Evolutionary conservation across 208 protist species (phyloP).

Genomic region (Naegleria gruberi): DNA sequence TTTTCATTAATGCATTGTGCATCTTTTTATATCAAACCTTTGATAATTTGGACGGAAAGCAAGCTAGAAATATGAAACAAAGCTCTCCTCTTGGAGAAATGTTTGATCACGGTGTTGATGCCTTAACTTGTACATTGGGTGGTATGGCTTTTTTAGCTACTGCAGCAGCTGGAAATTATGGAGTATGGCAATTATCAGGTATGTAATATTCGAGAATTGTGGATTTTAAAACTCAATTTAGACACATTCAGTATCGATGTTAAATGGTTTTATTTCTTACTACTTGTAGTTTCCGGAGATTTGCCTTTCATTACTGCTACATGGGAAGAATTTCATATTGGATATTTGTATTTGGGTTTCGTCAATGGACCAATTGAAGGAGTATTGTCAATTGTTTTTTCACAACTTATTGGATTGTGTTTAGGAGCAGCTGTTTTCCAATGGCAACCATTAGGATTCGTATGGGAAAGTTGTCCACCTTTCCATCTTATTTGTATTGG

Average conservation of each 20-base stretch:
- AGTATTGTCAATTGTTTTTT: not conserved
- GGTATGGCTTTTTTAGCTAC: not conserved
- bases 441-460: not conserved
- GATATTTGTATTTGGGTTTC: not conserved
- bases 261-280: not conserved
- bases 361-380: conserved; percentile 15
- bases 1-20: conserved; percentile 57
- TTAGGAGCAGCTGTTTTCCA: not conserved
- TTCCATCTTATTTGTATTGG: not conserved
- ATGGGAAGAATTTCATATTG: conserved; percentile 18
- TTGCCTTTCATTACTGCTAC: conserved; percentile 4
- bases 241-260: not conserved
- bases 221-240: not conserved
- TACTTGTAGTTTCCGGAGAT: not conserved
- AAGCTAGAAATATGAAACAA: conserved; percentile 75
- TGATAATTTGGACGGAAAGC: conserved; percentile 89
- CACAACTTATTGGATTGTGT: not conserved
- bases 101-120: conserved; percentile 91
- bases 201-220: not conserved
- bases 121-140: not conserved
- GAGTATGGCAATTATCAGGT: not conserved
- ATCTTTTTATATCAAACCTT: conserved; percentile 80
- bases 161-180: not conserved
- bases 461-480: not conserved
- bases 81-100: conserved; percentile 83